phyloP scores from a whole-genome alignment of 148 eudicot species.

The Bassia scoparia region DNA sequence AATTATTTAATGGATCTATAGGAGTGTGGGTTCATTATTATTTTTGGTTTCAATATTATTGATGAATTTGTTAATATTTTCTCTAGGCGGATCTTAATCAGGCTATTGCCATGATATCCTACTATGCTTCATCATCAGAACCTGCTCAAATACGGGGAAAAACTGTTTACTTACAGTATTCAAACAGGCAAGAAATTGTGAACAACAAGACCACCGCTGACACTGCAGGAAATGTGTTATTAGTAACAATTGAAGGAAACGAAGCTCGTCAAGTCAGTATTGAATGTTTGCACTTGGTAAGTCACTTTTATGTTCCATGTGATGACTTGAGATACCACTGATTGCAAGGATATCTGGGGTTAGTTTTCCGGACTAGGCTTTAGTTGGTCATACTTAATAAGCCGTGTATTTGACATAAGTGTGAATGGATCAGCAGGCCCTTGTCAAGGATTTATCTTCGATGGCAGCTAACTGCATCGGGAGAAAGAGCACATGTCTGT shows the following conservation, averaged over 20 bases:
- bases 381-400: constrained; percentile 52
- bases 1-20: too few species aligned
- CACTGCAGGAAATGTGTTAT: constrained; percentile 82
- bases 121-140: constrained; percentile 95
- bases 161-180: constrained; percentile 93
- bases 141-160: constrained; percentile 99
- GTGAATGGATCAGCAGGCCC: constrained; percentile 98
- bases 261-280: constrained; percentile 99
- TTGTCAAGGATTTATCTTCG: constrained; percentile 86
- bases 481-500: constrained; percentile 98
- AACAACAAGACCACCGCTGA: constrained; percentile 97
- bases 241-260: constrained; percentile 94
- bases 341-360: constrained; percentile 36
- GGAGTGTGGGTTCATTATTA: too few species aligned
- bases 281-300: constrained; percentile 95
- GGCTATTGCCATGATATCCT: constrained; percentile 97
- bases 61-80: constrained; percentile 11
- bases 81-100: constrained; percentile 86
- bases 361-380: constrained; percentile 46
- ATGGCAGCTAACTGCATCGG: constrained; percentile 97
- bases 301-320: constrained; percentile 30
- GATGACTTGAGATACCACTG: constrained; percentile 31
- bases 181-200: constrained; percentile 97
- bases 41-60: constrained; percentile 5
- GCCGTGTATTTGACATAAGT: constrained; percentile 69